phyloP scores from a whole-genome alignment of 2,329 filamentous ascomycete species.

The Hypoxylon sp. region DNA sequence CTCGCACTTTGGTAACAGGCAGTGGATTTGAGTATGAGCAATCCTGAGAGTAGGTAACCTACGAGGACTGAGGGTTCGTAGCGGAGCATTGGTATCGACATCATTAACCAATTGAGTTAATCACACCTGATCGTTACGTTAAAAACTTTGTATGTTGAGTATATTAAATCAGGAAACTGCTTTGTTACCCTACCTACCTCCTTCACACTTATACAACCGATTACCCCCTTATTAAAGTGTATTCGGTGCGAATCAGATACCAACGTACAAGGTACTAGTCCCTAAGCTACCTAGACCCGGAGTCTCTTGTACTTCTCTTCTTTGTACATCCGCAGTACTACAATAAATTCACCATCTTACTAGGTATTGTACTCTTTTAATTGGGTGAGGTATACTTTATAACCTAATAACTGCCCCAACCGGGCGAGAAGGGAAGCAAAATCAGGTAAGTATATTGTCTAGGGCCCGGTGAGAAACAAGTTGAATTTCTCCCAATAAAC shows the following conservation, averaged over 20 bases:
- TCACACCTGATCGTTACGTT: not conserved
- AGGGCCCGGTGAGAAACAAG: not conserved
- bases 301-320: not conserved
- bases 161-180: constrained; percentile 4
- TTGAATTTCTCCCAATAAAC: not conserved
- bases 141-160: not conserved
- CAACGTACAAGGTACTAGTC: not conserved
- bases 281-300: not conserved
- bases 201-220: not conserved
- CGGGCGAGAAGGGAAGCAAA: not conserved
- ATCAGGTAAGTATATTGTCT: not conserved
- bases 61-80: not conserved
- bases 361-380: not conserved
- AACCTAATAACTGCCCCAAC: not conserved
- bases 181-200: not conserved
- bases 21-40: constrained; percentile 62
- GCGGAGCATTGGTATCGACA: not conserved
- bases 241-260: not conserved
- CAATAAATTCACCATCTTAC: not conserved
- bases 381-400: too few species aligned
- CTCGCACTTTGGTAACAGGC: constrained; percentile 68
- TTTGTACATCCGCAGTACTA: not conserved
- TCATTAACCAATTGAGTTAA: not conserved
- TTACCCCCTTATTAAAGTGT: not conserved
- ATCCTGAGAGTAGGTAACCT: not conserved